These are phyloP conservation scores for Gillenia trifoliata DNA, from an alignment of 306 rosid species.

Conservation along the genomic window DNA sequence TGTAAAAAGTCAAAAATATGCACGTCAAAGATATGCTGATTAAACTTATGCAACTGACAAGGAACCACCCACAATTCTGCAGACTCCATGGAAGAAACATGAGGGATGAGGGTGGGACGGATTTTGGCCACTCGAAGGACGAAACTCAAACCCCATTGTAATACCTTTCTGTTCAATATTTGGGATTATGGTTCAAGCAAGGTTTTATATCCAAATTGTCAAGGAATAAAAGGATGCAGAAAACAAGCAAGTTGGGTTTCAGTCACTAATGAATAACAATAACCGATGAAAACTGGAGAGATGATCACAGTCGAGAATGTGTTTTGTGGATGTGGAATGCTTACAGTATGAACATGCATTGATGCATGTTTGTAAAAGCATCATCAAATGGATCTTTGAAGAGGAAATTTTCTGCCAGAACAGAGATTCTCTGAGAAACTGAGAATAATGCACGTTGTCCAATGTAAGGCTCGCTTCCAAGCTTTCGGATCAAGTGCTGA, in stretches of 20 bases:
- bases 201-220: background rate
- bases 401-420: slow-evolving; percentile 68
- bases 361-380: slow-evolving; percentile 61
- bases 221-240: background rate
- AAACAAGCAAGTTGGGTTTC: background rate
- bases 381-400: slow-evolving; percentile 85
- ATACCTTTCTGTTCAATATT: background rate
- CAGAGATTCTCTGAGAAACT: slow-evolving; percentile 65
- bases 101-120: background rate
- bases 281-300: background rate
- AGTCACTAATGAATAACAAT: background rate
- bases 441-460: slow-evolving; percentile 71
- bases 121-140: background rate
- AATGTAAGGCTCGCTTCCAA: slow-evolving; percentile 62
- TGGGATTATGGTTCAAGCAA: background rate
- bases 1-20: background rate
- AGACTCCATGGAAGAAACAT: background rate
- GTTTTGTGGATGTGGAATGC: slow-evolving; percentile 24
- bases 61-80: background rate
- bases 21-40: background rate
- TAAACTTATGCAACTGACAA: background rate
- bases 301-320: background rate
- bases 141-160: background rate
- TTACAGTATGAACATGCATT: slow-evolving; percentile 73
- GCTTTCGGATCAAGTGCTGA: slow-evolving; percentile 77